Evolutionary conservation across 805 yeast genomes (phyloP).

Genomic region (Torulaspora franciscae): DNA sequence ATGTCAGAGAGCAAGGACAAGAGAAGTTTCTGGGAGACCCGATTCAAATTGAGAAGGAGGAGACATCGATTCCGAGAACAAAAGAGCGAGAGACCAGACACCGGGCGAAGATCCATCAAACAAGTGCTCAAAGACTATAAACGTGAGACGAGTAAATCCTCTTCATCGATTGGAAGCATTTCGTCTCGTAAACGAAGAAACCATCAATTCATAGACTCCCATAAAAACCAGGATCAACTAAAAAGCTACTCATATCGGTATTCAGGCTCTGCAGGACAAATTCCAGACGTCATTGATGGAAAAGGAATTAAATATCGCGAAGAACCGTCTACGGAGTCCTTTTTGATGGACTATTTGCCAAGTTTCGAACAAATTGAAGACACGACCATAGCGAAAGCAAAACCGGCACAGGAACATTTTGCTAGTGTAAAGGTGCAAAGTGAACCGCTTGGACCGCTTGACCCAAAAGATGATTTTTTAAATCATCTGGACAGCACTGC

Average conservation of each 20-base stretch:
- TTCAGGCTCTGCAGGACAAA: background rate
- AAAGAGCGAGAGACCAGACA: conserved; percentile 1
- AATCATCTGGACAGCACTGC: background rate
- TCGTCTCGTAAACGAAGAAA: conserved; percentile 14
- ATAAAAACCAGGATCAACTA: background rate
- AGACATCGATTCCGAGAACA: background rate
- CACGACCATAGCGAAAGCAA: background rate
- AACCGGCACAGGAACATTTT: background rate
- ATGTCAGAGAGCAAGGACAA: background rate
- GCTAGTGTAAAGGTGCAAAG: background rate
- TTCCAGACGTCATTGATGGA: background rate
- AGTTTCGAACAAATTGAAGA: background rate
- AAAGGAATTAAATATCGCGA: conserved; percentile 1
- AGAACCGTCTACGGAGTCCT: conserved; percentile 3
- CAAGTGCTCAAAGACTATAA: conserved; percentile 8
- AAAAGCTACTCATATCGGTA: background rate
- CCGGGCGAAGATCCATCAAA: conserved; percentile 8
- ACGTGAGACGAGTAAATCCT: background rate
- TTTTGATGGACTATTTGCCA: background rate
- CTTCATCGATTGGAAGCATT: conserved; percentile 4
- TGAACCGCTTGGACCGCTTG: too few species aligned
- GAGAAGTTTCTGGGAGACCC: background rate
- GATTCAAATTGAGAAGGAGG: background rate
- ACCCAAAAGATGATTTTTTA: too few species aligned
- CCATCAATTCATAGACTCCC: background rate